Percentiles rank a stretch among this genome's conserved stretches.
phyloP scores from a whole-genome alignment of 1,284 basidiomycete genomes.

The Golubevia pallescens region DNA sequence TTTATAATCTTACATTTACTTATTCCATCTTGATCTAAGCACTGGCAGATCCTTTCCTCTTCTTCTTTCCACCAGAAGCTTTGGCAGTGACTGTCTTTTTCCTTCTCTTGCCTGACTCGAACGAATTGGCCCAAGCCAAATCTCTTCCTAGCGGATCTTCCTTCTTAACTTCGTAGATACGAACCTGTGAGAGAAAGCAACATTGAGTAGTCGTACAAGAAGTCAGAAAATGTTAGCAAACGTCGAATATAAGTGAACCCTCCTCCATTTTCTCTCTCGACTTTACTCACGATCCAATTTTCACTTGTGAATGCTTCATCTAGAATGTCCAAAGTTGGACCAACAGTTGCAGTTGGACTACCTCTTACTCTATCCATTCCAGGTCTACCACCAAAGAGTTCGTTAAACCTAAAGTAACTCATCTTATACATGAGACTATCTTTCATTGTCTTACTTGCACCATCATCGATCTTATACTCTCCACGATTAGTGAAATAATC shows the following conservation, averaged over 20 bases:
- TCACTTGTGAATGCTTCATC: slow-evolving; percentile 62
- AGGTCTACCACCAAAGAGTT: slow-evolving; percentile 65
- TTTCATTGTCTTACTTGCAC: slow-evolving; percentile 87
- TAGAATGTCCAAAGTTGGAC: slow-evolving; percentile 48
- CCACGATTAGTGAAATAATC: slow-evolving; percentile 93
- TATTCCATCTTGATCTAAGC: too few relatives aligned
- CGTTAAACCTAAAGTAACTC: slow-evolving; percentile 61
- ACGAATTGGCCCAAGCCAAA: slow-evolving; percentile 73
- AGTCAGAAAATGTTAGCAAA: not conserved
- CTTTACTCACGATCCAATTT: slow-evolving; percentile 54
- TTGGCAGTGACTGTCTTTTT: too few relatives aligned
- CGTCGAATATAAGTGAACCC: too few relatives aligned
- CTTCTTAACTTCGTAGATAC: slow-evolving; percentile 95
- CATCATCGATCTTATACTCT: slow-evolving; percentile 90
- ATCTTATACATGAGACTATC: slow-evolving; percentile 81
- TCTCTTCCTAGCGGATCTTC: slow-evolving; percentile 89
- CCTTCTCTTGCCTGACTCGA: slow-evolving; percentile 85
- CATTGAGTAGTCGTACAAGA: slow-evolving; percentile 8
- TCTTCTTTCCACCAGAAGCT: too few relatives aligned
- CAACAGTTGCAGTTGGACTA: slow-evolving; percentile 26
- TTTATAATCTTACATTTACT: too few relatives aligned
- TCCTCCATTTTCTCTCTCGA: too few relatives aligned
- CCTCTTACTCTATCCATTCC: slow-evolving; percentile 53
- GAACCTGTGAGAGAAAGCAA: slow-evolving; percentile 68
- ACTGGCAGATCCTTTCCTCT: too few relatives aligned